Evolutionary conservation across 306 rosid genomes (phyloP), one percentile per base, ranked within the genome.

Genomic region (Mucuna pruriens): DNA sequence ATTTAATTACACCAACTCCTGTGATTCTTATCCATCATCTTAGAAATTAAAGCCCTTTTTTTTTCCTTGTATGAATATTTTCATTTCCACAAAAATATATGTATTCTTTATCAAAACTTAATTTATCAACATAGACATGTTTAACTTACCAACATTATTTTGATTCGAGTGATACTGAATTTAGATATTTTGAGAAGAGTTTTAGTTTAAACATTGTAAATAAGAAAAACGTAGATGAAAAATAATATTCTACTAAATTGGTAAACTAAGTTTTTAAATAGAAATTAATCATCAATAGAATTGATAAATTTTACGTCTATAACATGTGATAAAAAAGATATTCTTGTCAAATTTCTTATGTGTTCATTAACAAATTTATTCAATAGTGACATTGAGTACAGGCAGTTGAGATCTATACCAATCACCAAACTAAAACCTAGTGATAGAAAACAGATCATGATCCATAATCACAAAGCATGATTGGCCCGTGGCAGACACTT

Each of bases 401-500:
- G 29, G 51, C 63, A 44, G 0, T 22, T 58, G 33, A 70, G 45
- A 51, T 10, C 38, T 5, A 33, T 51, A n/a, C 36, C 46, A 64
- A 77, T 34, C 44, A 54, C 57, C 19, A 76, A 58, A 46, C 33
- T 45, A 31, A 36, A 62, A 67, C 57, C 66, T 10, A n/a, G 40
- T 48, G n/a, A 25, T 54, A 77, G 34, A 52, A 67, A 46, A 34
- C 9, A 49, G 39, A 63, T 22, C 36, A 65, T 16, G 70, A 78
- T 61, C 68, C 36, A 65, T 16, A 64, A 78, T 61, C 68, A 46
- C 46, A 74, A 67, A 46, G 66, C 80, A 6, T 57, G 46, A 62
- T 16, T 62, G 9, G 45, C 12, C 49, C 55, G 77, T 66, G 89
- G 88, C 63, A 58, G 64, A 58, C 79, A 12, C 45, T 71, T 67